phyloP scores from a whole-genome alignment of 257 asterid genomes.

The Solanum appendiculatum region DNA sequence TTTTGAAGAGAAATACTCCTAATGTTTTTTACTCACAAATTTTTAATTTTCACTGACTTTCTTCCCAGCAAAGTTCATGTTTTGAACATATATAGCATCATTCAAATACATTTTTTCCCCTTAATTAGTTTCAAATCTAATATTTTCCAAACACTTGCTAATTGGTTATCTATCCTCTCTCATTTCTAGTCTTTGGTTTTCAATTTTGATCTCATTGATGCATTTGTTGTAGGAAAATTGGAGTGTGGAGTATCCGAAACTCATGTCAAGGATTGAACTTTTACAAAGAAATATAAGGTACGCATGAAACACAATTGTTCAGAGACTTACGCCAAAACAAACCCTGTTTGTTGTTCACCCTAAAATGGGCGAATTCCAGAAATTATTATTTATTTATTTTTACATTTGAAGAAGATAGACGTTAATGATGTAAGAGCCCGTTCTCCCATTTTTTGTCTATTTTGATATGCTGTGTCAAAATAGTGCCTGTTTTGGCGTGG shows the following conservation, averaged over 20 bases:
- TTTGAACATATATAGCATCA: neutral
- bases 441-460: neutral
- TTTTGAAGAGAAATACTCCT: neutral
- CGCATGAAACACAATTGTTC: no score
- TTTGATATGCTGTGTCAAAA: no score
- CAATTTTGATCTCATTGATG: neutral
- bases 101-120: neutral
- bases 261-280: conserved; percentile 50
- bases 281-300: conserved; percentile 65
- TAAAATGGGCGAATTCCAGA: no score
- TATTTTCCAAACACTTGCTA: neutral
- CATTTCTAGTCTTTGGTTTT: neutral
- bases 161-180: neutral
- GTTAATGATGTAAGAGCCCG: no score
- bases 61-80: neutral
- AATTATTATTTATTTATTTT: no score
- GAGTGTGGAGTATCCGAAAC: conserved; percentile 52
- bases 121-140: neutral
- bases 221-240: conserved; percentile 35
- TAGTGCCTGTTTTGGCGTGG: neutral
- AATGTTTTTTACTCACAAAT: neutral
- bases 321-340: no score
- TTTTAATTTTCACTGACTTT: neutral
- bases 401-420: no score
- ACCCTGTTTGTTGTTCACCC: no score